Percentiles rank a stretch among this genome's conserved stretches.
Evolutionary conservation across 768 basidiomycete genomes (phyloP).

Genomic region (Termitomyces sp.): DNA sequence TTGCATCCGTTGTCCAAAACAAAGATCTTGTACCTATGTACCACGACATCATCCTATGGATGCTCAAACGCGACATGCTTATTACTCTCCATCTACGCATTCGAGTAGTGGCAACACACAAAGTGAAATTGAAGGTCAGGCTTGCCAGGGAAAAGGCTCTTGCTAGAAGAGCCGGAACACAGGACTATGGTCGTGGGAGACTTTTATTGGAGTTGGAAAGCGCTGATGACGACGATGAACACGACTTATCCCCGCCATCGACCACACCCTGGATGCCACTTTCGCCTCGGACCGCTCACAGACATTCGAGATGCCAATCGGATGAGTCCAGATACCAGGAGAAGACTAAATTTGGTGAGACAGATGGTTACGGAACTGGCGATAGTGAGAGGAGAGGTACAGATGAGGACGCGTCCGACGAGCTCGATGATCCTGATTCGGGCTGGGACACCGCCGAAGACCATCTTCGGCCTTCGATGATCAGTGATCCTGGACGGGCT

Average conservation of each 20-base stretch:
- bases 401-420: conserved; percentile 40
- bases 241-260: conserved; percentile 15
- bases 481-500: conserved; percentile 78
- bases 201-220: conserved; percentile 17
- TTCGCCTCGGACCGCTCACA: conserved; percentile 49
- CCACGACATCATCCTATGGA: conserved; percentile 84
- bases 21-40: conserved; percentile 68
- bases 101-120: conserved; percentile 72
- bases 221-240: conserved; percentile 17
- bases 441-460: conserved; percentile 49
- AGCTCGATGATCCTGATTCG: conserved; percentile 31
- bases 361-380: conserved; percentile 26
- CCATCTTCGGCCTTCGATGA: conserved; percentile 55
- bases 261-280: conserved; percentile 45
- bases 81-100: conserved; percentile 83
- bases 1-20: conserved; percentile 67
- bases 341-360: conserved; percentile 34
- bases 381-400: conserved; percentile 33
- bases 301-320: conserved; percentile 41
- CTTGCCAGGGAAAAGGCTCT: conserved; percentile 33
- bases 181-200: conserved; percentile 10
- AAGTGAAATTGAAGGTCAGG: conserved; percentile 70
- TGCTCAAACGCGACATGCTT: conserved; percentile 83
- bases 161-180: conserved; percentile 20
- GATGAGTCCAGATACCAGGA: conserved; percentile 38